Base-by-base conservation (phyloP, 148 eudicot species). In the Amaranthus cruentus region DNA sequence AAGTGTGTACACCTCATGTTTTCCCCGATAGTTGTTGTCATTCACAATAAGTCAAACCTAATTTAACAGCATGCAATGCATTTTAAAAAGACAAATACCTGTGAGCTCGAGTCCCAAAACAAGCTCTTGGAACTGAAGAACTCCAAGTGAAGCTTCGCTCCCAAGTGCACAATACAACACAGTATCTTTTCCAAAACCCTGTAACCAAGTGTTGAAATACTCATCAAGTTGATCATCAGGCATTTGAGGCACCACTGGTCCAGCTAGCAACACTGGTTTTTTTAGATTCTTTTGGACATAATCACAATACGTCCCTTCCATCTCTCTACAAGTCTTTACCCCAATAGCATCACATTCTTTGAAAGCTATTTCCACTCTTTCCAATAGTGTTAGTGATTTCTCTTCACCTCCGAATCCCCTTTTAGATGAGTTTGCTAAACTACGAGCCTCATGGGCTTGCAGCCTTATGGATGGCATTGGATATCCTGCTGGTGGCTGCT, bases 161-260 rank as follows among this genome's bases (percentile, higher is more conserved):
- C 89, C 91, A 57, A 87, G 73, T 9, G 88, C 76, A 55, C 90
- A 87, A 69, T 55, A 87, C 47, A 82, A 76, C 4, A 87, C 86
- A 2, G 79, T 51, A 15, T 62, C 80, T 1, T 71, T 15, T 3
- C 50, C 12, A 68, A 78, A 84, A 8, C 68, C 59, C 10, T 71
- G 71, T 53, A 87, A 59, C 86, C 84, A 84, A 21, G 59, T 7
- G 49, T 69, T 79, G 76, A 83, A 80, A 62, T 56, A 18, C 7
- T 79, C 80, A 13, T 85, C 86, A 13, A 83, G 76, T 9, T 47
- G 5, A 7, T 65, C 55, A 3, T 44, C 47, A 1, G 72, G 70
- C 11, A 38, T 80, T 8, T 74, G 78, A 0, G 80, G 84, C 46
- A 81, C 4, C 15, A 85, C 69, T 0, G 83, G 83, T 4, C 87